These are phyloP conservation scores for Rubia tinctorum DNA, from an alignment of 305 asterid genomes.

Conservation along the genomic window DNA sequence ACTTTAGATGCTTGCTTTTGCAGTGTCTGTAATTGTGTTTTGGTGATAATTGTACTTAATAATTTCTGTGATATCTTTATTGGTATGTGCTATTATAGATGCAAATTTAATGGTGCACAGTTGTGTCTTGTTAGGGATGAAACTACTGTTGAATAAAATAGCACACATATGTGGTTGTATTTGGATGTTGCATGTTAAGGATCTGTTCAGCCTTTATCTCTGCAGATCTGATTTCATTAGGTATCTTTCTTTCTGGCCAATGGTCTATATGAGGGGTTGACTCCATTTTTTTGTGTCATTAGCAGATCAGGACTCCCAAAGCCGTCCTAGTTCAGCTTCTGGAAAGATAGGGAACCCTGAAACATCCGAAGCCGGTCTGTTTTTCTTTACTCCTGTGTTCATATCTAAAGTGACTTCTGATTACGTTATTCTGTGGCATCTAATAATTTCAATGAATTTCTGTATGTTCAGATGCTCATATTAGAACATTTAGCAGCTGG, in stretches of 20 bases:
- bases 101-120: neutral
- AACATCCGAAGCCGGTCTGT: constrained; percentile 56
- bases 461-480: constrained; percentile 50
- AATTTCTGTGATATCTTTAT: neutral
- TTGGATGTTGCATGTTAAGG: no score
- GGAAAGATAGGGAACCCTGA: constrained; percentile 44
- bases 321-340: constrained; percentile 78
- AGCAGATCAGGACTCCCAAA: constrained; percentile 49
- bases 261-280: constrained; percentile 17
- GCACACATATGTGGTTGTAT: neutral
- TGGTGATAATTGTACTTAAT: neutral
- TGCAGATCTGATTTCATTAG: neutral
- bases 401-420: neutral
- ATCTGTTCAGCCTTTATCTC: neutral
- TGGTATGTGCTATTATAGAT: neutral
- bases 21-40: neutral
- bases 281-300: constrained; percentile 17
- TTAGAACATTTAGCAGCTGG: constrained; percentile 54
- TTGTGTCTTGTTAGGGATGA: neutral
- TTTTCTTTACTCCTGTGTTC: constrained; percentile 11
- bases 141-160: neutral
- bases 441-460: constrained; percentile 12
- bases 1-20: neutral
- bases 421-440: constrained; percentile 2
- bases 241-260: neutral